These are phyloP conservation scores for Pulchroboletus neoregius DNA, from an alignment of 1,284 basidiomycete species.

Conservation along the genomic window DNA sequence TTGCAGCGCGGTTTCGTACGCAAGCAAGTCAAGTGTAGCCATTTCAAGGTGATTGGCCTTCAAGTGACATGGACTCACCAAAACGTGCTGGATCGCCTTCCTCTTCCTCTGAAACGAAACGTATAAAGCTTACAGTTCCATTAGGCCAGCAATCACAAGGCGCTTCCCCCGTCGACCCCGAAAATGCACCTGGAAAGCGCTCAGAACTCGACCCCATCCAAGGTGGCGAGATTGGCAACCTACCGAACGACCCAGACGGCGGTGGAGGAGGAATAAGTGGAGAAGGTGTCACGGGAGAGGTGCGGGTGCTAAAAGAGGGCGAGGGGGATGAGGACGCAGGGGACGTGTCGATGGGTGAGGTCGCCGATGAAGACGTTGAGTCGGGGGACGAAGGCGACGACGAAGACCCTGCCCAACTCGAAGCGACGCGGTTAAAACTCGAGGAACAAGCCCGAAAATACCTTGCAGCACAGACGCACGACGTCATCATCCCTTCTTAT, in stretches of 20 bases:
- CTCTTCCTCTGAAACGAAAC: constrained; percentile 57
- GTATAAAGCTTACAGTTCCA: constrained; percentile 59
- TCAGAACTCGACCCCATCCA: constrained; percentile 72
- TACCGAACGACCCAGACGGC: constrained; percentile 47
- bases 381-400: constrained; percentile 59
- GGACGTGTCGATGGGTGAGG: constrained; percentile 73
- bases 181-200: constrained; percentile 71
- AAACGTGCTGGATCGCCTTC: constrained; percentile 69
- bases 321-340: constrained; percentile 61
- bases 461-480: constrained; percentile 95
- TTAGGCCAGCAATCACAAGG: constrained; percentile 53
- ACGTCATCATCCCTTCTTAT: constrained; percentile 96
- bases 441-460: constrained; percentile 91
- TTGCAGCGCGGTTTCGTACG: constrained; percentile 12
- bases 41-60: constrained; percentile 27
- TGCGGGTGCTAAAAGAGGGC: constrained; percentile 53
- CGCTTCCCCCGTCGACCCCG: constrained; percentile 63
- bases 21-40: constrained; percentile 13
- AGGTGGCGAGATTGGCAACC: constrained; percentile 67
- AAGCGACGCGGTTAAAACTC: constrained; percentile 71
- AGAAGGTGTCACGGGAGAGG: constrained; percentile 39
- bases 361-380: constrained; percentile 62
- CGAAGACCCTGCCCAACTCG: constrained; percentile 76
- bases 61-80: constrained; percentile 57
- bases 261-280: constrained; percentile 39